Percentiles rank a stretch among this genome's conserved stretches.
These are phyloP conservation scores for Phytophthora vignae DNA, from an alignment of 352 stramenopile genomes.

Conservation along the genomic window DNA sequence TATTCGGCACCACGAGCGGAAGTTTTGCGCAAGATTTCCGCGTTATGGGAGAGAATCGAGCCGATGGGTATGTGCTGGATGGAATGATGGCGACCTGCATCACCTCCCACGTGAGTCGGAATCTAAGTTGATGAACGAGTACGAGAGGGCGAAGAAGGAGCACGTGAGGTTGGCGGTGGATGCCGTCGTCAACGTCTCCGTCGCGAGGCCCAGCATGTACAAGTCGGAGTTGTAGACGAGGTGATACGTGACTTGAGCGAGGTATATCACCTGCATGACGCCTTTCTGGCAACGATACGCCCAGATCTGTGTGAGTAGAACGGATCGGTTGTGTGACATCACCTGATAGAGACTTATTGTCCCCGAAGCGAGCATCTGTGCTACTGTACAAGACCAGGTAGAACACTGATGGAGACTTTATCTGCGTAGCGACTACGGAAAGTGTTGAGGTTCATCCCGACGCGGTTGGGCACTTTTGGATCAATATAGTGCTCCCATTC, in stretches of 20 bases:
- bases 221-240: constrained; percentile 28
- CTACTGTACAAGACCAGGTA: constrained; percentile 31
- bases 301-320: constrained; percentile 39
- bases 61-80: constrained; percentile 13
- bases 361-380: constrained; percentile 32
- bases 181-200: constrained; percentile 29
- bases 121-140: constrained; percentile 31
- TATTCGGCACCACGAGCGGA: constrained; percentile 20
- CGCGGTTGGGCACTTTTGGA: constrained; percentile 2
- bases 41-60: constrained; percentile 23
- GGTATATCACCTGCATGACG: constrained; percentile 29
- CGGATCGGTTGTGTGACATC: constrained; percentile 32
- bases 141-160: constrained; percentile 29
- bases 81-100: constrained; percentile 19
- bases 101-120: constrained; percentile 29
- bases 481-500: constrained; percentile 25
- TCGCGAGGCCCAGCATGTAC: constrained; percentile 31
- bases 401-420: constrained; percentile 21
- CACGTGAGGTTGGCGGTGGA: constrained; percentile 32
- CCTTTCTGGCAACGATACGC: constrained; percentile 40
- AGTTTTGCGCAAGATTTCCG: constrained; percentile 26
- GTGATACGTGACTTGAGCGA: constrained; percentile 31
- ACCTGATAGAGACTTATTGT: constrained; percentile 30
- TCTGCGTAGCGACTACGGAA: constrained; percentile 31
- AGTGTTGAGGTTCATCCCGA: constrained; percentile 28